Base-by-base conservation (phyloP, 805 yeast genomes). In the Metschnikowia colocasiae region DNA sequence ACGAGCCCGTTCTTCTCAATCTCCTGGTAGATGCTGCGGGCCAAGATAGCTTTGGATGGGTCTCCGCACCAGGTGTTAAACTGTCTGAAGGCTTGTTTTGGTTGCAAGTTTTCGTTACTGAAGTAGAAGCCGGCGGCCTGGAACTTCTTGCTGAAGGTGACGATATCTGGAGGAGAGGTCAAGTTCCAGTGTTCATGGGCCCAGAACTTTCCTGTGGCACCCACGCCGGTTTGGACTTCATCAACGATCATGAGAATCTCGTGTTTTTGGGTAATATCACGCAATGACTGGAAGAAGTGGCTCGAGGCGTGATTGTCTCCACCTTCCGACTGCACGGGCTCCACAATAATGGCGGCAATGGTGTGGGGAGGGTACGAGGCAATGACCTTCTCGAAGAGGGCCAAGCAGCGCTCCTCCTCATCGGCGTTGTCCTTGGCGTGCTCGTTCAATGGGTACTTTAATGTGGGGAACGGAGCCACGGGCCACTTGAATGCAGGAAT, bases 1-100 rank as follows among this genome's bases (percentile, higher is more conserved):
- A 79, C 73, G 50, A 82, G 68, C 48, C 76, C 70, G 51, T 80
- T 64, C 53, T 77, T 73, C 22, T 60, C 53, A 43, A 82, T 68
- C 54, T 82, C 84, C 58, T 79, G 72, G 54, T 76, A 76, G 53
- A 82, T 82, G 49, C 82, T 69, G 54, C 76, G 76, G 33, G 87
- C 86, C 57, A 82, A 71, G 45, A 82, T 68, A 62, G 83, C 83
- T 67, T 79, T 80, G 13, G 86, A 77, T 52, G 87, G 85, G 62
- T 83, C 87, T 56, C 87, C 88, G 64, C 87, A 82, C 88, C 88
- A 83, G 50, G 88, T 83, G 74, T 83, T 83, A 71, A 83, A 83
- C 61, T 82, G 87, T 68, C 87, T 75, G 67, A 78, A 83, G 22
- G 87, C 77, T 56, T 73, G 73, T 54, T 74, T 75, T 41, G 87